These are phyloP conservation scores for Garcia nutans DNA, from an alignment of 345 rosid species.

Conservation along the genomic window DNA sequence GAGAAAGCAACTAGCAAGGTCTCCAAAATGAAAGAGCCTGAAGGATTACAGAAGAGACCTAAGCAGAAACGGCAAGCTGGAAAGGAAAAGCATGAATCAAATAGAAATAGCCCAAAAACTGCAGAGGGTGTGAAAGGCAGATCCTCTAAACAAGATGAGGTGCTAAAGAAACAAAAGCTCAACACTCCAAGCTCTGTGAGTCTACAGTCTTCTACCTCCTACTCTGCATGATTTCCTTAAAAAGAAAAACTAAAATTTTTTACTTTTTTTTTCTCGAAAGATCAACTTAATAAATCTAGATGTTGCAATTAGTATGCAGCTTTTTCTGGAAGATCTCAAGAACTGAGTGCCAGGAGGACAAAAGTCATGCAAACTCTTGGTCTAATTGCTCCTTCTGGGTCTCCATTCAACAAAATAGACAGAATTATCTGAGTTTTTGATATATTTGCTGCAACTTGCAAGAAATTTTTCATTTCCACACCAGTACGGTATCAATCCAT, in stretches of 20 bases:
- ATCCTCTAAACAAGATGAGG: conserved; percentile 23
- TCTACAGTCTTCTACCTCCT: background rate
- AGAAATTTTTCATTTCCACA: background rate
- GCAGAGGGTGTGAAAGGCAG: conserved; percentile 5
- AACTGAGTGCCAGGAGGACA: conserved; percentile 39
- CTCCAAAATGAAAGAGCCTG: background rate
- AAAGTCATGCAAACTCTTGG: conserved; percentile 68
- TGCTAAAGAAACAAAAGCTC: conserved; percentile 16
- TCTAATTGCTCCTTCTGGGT: conserved; percentile 55
- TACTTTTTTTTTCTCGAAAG: background rate
- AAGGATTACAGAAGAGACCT: background rate
- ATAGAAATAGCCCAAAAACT: background rate
- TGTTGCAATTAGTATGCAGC: conserved; percentile 23
- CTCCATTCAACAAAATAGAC: conserved; percentile 44
- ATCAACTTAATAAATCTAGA: conserved; percentile 10
- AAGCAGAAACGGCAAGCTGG: background rate
- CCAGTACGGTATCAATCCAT: background rate
- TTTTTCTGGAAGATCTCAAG: conserved; percentile 25
- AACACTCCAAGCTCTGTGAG: conserved; percentile 22
- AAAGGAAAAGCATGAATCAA: background rate
- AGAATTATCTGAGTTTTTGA: conserved; percentile 10
- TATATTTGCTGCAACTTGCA: background rate
- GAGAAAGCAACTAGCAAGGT: background rate
- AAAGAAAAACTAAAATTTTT: background rate
- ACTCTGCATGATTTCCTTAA: background rate